phyloP scores from a whole-genome alignment of 257 asterid genomes.

The Buddleja alternifolia region DNA sequence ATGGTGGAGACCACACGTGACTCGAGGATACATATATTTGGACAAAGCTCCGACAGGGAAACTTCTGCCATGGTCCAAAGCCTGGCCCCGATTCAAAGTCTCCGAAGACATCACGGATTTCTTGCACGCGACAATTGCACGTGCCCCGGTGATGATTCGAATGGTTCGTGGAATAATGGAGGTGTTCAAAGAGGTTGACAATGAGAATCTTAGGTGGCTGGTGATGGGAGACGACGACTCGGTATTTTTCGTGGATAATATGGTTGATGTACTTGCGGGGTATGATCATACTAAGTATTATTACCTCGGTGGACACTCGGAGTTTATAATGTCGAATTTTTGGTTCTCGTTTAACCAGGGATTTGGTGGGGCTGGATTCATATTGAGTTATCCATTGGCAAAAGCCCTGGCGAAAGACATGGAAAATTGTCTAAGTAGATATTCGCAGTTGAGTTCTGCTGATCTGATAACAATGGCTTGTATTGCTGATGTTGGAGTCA shows the following conservation, averaged over 20 bases:
- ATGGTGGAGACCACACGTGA: constrained; percentile 58
- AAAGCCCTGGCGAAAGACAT: constrained; percentile 50
- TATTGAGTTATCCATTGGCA: constrained; percentile 62
- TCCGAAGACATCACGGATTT: constrained; percentile 39
- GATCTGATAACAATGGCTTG: constrained; percentile 65
- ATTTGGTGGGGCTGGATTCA: constrained; percentile 78
- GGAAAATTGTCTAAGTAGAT: constrained; percentile 51
- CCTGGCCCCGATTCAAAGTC: constrained; percentile 52
- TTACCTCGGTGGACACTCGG: constrained; percentile 66
- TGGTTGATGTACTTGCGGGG: constrained; percentile 47
- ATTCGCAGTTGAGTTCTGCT: constrained; percentile 43
- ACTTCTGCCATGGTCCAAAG: constrained; percentile 55
- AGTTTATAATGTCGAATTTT: constrained; percentile 51
- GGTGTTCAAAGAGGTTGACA: constrained; percentile 40
- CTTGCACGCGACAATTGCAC: constrained; percentile 35
- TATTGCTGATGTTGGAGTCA: constrained; percentile 65
- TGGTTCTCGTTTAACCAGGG: constrained; percentile 62
- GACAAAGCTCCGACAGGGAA: constrained; percentile 45
- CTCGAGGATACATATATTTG: constrained; percentile 48
- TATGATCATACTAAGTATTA: constrained; percentile 60
- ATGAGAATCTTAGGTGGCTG: constrained; percentile 55
- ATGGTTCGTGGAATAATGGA: constrained; percentile 71
- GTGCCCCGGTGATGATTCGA: constrained; percentile 42
- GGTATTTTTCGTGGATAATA: constrained; percentile 59
- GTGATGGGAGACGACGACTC: constrained; percentile 85